A percentile compares a stretch with the other conserved stretches of the same genome.
Conservation (phyloP, 1,284 basidiomycete species). For the Mycena citricolor region DNA sequence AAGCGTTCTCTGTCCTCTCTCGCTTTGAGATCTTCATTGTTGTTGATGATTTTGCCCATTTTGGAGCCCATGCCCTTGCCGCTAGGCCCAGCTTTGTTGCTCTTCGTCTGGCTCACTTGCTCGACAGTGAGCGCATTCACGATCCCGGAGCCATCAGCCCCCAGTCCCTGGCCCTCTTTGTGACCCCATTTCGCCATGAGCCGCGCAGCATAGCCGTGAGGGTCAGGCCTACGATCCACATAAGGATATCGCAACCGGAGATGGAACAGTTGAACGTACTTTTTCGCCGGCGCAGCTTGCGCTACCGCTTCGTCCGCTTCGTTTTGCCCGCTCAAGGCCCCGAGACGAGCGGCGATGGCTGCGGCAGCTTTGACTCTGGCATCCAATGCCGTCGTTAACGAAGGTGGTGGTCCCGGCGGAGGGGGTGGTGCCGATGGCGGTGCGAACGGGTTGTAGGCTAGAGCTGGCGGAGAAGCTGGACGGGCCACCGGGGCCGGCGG, state of each 20-base stretch:
- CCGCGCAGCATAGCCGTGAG: slow-evolving; percentile 73
- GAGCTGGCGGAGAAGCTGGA: slow-evolving; percentile 44
- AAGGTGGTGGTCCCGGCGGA: slow-evolving; percentile 41
- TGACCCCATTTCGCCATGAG: slow-evolving; percentile 95
- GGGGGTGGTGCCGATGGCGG: slow-evolving; percentile 59
- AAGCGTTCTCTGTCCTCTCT: slow-evolving; percentile 76
- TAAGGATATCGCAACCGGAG: slow-evolving; percentile 6
- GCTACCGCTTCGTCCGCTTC: slow-evolving; percentile 34
- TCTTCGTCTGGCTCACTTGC: slow-evolving; percentile 49
- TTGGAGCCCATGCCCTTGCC: slow-evolving; percentile 48
- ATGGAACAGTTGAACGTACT: slow-evolving; percentile 8
- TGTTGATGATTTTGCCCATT: slow-evolving; percentile 86
- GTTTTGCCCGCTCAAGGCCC: slow-evolving; percentile 52
- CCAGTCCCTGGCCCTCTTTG: slow-evolving; percentile 88
- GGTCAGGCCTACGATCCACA: slow-evolving; percentile 51
- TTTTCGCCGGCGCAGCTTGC: slow-evolving; percentile 30
- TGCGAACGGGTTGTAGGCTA: slow-evolving; percentile 68
- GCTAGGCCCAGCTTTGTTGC: slow-evolving; percentile 33
- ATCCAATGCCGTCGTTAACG: slow-evolving; percentile 42
- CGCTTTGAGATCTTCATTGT: slow-evolving; percentile 74
- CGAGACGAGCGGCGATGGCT: slow-evolving; percentile 73
- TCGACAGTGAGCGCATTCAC: slow-evolving; percentile 85
- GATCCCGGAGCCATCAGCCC: slow-evolving; percentile 81
- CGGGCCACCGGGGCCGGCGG: slow-evolving; percentile 26
- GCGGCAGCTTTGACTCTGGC: slow-evolving; percentile 76